Conservation (phyloP, 228 moss, liverwort and hornwort genomes). For the Sphagnum magellanicum region DNA sequence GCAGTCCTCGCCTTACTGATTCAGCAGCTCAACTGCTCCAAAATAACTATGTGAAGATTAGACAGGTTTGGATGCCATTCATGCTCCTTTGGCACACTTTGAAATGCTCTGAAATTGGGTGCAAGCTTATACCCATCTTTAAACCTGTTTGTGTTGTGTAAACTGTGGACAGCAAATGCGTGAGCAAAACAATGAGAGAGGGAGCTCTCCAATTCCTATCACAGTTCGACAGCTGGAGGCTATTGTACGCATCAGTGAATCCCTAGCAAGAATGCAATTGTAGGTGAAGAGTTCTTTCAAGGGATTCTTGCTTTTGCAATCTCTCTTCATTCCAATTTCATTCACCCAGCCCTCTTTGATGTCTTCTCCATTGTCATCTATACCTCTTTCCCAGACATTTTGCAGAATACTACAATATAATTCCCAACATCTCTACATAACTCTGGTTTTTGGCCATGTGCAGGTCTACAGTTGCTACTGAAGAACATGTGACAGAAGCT, state of each 20-base stretch:
- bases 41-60: slow-evolving; percentile 84
- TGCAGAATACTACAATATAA: no score
- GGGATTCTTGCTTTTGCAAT: neutral
- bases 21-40: slow-evolving; percentile 82
- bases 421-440: no score
- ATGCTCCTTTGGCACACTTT: no score
- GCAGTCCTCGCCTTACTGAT: slow-evolving; percentile 89
- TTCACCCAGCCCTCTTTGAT: neutral
- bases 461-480: slow-evolving; percentile 86
- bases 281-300: slow-evolving; percentile 18
- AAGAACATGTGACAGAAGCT: slow-evolving; percentile 91
- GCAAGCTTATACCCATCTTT: no score
- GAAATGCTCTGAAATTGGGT: no score
- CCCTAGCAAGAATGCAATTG: slow-evolving; percentile 92
- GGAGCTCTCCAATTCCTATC: slow-evolving; percentile 83
- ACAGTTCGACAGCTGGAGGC: slow-evolving; percentile 98
- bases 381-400: no score
- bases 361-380: neutral
- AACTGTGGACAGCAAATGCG: slow-evolving; percentile 53
- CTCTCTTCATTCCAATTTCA: neutral
- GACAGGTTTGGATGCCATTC: slow-evolving; percentile 41
- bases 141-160: no score
- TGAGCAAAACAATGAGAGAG: slow-evolving; percentile 67
- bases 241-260: slow-evolving; percentile 90
- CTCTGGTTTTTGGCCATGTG: neutral